phyloP scores from a whole-genome alignment of 2,329 filamentous ascomycete genomes.

The Apiospora hydei region DNA sequence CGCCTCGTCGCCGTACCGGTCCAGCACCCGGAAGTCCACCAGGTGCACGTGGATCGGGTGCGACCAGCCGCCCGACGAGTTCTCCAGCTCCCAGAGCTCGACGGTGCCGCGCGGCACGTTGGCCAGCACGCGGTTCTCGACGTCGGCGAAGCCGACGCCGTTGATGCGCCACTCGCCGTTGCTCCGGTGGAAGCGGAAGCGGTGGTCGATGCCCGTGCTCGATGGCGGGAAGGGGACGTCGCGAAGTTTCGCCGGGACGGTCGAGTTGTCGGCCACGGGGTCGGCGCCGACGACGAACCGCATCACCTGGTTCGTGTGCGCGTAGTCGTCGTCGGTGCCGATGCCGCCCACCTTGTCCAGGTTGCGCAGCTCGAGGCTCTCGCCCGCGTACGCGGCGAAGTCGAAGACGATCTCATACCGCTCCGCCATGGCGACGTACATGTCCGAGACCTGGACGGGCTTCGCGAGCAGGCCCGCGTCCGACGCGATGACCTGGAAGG shows the following conservation, averaged over 20 bases:
- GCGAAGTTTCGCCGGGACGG: constrained; percentile 44
- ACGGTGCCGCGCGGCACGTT: constrained; percentile 54
- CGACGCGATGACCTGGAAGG: constrained; percentile 61
- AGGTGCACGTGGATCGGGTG: constrained; percentile 67
- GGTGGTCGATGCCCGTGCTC: constrained; percentile 48
- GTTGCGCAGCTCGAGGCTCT: constrained; percentile 53
- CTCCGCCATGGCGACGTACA: constrained; percentile 62
- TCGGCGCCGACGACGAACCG: constrained; percentile 54
- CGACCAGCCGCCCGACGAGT: constrained; percentile 56
- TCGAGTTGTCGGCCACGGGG: constrained; percentile 45
- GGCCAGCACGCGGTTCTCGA: constrained; percentile 56
- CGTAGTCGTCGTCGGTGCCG: constrained; percentile 56
- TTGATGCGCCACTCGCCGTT: constrained; percentile 60
- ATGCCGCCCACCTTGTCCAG: constrained; percentile 43
- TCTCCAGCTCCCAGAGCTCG: constrained; percentile 58
- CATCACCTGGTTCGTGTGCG: constrained; percentile 59
- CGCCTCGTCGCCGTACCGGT: constrained; percentile 50
- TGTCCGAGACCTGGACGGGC: constrained; percentile 50
- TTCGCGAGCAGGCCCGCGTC: constrained; percentile 58
- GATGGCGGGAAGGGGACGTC: constrained; percentile 48
- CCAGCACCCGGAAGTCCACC: constrained; percentile 63
- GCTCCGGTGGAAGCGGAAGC: constrained; percentile 54
- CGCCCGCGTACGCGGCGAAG: constrained; percentile 55
- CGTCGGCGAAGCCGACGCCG: constrained; percentile 54
- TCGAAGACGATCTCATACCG: constrained; percentile 66